phyloP scores from a whole-genome alignment of 2,329 filamentous ascomycete species.

The Pyrenochaeta sp. region DNA sequence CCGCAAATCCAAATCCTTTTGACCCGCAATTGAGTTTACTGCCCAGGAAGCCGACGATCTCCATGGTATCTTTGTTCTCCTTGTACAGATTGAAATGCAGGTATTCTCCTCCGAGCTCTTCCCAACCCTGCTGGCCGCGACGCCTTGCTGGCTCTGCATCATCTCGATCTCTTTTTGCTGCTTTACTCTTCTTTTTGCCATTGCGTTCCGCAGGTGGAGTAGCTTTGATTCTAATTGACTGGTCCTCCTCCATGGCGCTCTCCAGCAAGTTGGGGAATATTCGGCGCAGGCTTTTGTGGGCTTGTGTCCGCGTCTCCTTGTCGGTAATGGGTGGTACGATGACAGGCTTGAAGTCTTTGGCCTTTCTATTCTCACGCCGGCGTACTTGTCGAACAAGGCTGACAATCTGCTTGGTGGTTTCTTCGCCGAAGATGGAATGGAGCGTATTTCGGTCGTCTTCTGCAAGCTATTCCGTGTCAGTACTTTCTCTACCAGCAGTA shows the following conservation, averaged over 20 bases:
- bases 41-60: conserved; percentile 78
- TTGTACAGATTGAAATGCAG: conserved; percentile 94
- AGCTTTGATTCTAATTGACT: conserved; percentile 67
- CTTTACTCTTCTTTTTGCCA: conserved; percentile 34
- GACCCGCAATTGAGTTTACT: conserved; percentile 72
- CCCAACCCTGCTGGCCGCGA: conserved; percentile 60
- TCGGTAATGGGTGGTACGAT: conserved; percentile 64
- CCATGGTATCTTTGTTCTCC: conserved; percentile 97
- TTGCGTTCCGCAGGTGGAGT: conserved; percentile 48
- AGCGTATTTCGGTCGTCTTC: conserved; percentile 49
- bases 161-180: conserved; percentile 30
- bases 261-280: conserved; percentile 83
- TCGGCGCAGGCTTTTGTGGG: conserved; percentile 73
- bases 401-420: conserved; percentile 59
- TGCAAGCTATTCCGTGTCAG: conserved; percentile 38
- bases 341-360: conserved; percentile 63
- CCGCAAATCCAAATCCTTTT: conserved; percentile 80
- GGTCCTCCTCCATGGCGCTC: conserved; percentile 76
- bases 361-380: conserved; percentile 61
- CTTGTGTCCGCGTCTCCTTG: conserved; percentile 66
- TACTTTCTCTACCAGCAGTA: neutral
- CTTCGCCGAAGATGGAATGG: conserved; percentile 59
- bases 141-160: conserved; percentile 30
- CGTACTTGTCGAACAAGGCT: conserved; percentile 63
- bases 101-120: conserved; percentile 77